These are phyloP conservation scores for Colletotrichum scovillei DNA, from an alignment of 2,329 filamentous ascomycete species.

Conservation along the genomic window DNA sequence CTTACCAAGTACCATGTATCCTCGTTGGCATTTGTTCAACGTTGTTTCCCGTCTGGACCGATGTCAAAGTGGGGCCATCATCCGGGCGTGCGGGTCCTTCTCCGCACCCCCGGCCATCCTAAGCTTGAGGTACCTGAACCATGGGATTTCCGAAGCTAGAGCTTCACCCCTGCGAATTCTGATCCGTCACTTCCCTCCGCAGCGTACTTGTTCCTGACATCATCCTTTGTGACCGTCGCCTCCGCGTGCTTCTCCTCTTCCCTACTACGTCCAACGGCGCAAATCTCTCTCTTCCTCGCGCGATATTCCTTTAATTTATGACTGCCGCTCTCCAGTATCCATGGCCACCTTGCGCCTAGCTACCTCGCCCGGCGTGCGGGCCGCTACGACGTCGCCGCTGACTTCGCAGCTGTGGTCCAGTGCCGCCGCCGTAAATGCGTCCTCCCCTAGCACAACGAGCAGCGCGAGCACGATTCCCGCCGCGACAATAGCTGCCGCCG, in stretches of 20 bases:
- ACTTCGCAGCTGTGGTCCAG: conserved; percentile 22
- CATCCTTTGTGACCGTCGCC: background rate
- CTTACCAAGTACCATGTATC: no score
- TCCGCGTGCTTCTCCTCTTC: background rate
- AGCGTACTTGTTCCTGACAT: conserved; percentile 9
- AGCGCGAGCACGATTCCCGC: background rate
- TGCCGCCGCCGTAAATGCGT: background rate
- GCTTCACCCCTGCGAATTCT: conserved; percentile 22
- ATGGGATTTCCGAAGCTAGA: conserved; percentile 13
- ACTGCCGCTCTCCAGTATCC: conserved; percentile 6
- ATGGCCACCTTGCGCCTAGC: conserved; percentile 31
- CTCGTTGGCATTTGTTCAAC: background rate
- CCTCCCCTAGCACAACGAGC: background rate
- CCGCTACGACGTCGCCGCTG: conserved; percentile 20
- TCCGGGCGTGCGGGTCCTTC: conserved; percentile 22
- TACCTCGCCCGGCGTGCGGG: conserved; percentile 18
- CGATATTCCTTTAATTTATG: conserved; percentile 3
- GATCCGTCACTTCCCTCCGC: background rate
- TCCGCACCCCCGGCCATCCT: conserved; percentile 14
- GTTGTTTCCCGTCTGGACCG: background rate
- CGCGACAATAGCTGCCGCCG: background rate
- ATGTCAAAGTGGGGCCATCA: conserved; percentile 1
- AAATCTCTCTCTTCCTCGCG: background rate
- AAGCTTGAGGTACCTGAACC: background rate
- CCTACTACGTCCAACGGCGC: background rate